Percentiles rank a stretch among this genome's conserved stretches.
Conservation (phyloP, 805 yeast genomes). For the Maudiozyma barnettii region DNA sequence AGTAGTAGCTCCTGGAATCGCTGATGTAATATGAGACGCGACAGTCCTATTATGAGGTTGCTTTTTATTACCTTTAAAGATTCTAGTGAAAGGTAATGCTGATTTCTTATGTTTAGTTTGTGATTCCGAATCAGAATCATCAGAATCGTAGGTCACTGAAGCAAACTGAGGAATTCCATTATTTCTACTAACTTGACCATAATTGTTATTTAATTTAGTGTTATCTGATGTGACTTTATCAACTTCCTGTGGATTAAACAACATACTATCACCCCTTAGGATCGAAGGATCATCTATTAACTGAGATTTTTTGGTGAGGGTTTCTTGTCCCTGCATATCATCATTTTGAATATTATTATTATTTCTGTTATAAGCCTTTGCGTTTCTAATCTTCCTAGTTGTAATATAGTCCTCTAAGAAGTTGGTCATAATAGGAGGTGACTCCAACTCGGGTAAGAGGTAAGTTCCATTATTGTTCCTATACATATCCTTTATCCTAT, state of each 20-base stretch:
- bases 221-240: not conserved
- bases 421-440: constrained; percentile 24
- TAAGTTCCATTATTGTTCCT: constrained; percentile 14
- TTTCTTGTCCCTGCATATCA: not conserved
- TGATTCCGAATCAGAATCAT: constrained; percentile 9
- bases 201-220: not conserved
- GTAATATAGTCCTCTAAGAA: constrained; percentile 14
- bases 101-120: constrained; percentile 7
- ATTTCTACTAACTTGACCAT: not conserved
- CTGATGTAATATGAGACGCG: too few species aligned
- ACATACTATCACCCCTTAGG: not conserved
- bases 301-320: constrained; percentile 1
- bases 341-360: not conserved
- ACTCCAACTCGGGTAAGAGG: constrained; percentile 16
- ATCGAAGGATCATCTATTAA: not conserved
- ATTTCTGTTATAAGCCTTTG: not conserved
- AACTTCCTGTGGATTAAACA: not conserved
- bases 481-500: constrained; percentile 12
- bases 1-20: too few species aligned
- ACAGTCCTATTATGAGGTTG: not conserved
- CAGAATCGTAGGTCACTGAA: not conserved
- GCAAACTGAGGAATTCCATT: not conserved
- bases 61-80: constrained; percentile 16
- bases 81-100: constrained; percentile 17
- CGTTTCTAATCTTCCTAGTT: constrained; percentile 3